Conservation (phyloP, 73 alveolate species). For the Tetrahymena elliotti region DNA sequence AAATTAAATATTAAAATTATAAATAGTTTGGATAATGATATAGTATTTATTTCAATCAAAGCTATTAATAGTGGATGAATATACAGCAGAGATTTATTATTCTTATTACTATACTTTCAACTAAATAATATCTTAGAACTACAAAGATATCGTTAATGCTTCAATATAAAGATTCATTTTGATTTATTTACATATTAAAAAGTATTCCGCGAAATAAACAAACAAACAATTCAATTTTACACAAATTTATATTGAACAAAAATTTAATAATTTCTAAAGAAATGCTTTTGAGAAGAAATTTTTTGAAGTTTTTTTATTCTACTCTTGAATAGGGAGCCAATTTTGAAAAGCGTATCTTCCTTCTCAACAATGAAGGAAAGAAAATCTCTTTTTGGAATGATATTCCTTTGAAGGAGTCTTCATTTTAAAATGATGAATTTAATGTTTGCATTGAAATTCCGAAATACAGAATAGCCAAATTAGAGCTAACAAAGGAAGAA, state of each 20-base stretch:
- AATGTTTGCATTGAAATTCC: constrained; percentile 48
- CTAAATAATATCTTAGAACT: neutral
- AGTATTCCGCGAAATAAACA: neutral
- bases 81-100: neutral
- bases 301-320: neutral
- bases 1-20: too few relatives aligned
- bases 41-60: too few relatives aligned
- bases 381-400: constrained; percentile 71
- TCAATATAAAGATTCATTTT: too few relatives aligned
- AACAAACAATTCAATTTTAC: neutral
- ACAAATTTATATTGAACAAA: neutral
- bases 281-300: neutral
- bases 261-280: neutral
- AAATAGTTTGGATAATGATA: neutral
- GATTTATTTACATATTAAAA: neutral
- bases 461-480: constrained; percentile 42
- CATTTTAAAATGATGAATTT: constrained; percentile 1
- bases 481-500: constrained; percentile 61
- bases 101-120: too few relatives aligned
- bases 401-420: constrained; percentile 4
- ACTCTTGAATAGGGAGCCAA: neutral
- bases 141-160: neutral
- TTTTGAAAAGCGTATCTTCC: neutral
- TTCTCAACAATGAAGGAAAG: neutral
- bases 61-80: neutral